These are phyloP conservation scores for Blastocystis sp. DNA, from an alignment of 352 stramenopile genomes.

Conservation along the genomic window DNA sequence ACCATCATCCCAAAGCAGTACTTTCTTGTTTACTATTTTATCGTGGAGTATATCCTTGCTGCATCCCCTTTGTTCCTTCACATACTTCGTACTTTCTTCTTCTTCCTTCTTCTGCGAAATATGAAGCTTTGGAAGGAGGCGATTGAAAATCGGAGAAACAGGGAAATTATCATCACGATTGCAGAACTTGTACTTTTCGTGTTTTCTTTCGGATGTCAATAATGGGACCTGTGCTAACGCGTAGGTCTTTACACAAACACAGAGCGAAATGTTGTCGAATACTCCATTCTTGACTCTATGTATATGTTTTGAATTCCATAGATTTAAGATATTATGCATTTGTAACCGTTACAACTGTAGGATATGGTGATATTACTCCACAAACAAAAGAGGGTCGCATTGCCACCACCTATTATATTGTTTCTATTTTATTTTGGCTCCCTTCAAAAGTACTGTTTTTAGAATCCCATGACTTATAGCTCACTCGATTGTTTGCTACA, in stretches of 20 bases:
- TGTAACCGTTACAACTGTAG: slow-evolving; percentile 53
- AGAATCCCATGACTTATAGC: neutral
- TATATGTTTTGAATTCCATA: neutral
- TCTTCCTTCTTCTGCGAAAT: slow-evolving; percentile 39
- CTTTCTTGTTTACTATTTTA: slow-evolving; percentile 30
- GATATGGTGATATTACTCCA: slow-evolving; percentile 54
- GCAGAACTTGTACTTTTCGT: slow-evolving; percentile 15
- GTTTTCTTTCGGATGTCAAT: slow-evolving; percentile 18
- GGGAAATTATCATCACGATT: slow-evolving; percentile 37
- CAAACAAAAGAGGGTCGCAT: neutral
- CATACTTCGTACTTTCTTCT: slow-evolving; percentile 48
- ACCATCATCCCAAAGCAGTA: neutral
- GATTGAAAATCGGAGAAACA: neutral
- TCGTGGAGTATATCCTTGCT: slow-evolving; percentile 12
- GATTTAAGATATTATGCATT: slow-evolving; percentile 18
- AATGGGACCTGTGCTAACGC: neutral
- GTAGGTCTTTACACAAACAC: slow-evolving; percentile 37
- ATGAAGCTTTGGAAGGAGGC: slow-evolving; percentile 50
- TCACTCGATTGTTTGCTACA: neutral
- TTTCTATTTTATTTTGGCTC: slow-evolving; percentile 33
- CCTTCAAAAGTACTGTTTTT: neutral
- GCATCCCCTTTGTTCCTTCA: neutral
- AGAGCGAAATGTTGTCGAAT: neutral
- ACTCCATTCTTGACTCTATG: slow-evolving; percentile 32
- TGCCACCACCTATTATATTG: slow-evolving; percentile 47